Base-by-base conservation (phyloP, 768 basidiomycete species). In the Pleurotus citrinopileatus region DNA sequence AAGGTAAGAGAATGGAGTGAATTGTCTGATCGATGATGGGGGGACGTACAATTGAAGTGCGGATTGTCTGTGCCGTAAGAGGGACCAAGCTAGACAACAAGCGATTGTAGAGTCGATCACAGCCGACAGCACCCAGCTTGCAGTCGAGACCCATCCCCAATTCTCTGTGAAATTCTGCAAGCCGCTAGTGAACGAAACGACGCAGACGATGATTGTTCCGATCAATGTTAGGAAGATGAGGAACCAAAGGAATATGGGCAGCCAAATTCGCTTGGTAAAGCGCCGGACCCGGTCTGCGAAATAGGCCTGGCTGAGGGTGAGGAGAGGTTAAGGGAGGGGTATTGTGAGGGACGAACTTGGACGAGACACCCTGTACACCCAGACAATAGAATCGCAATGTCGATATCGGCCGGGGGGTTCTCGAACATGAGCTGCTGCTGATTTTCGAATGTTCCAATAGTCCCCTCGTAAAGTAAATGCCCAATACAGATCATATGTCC, bases 401-500 rank as follows among this genome's bases (percentile, higher is more conserved):
- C 48, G 2, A 51, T 51, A 22, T 51, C 48, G 19, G 48, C 48
- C 10, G 48, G 48, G 22, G 48, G 48, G n/a, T 37, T 51, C 12
- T 51, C 48, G 23, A 51, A 51, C 48, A 51, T 51, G 10, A 13
- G 22, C 19, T 51, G 29, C 19, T 28, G 48, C 12, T 37, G 13
- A 20, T 58, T 27, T 1, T 63, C 63, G 3, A 64, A 67, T 2
- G 57, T 54, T 3, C 58, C 57, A 23, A 73, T 65, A 1, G 70
- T 72, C 32, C 64, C 60, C 3, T 57, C 59, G 52, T 72, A 71
- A 19, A 71, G 60, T 3, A 65, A 64, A 44, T 63, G 63, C 27
- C 59, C 59, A 7, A 67, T 59, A 1, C 64, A 62, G 3, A 67
- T 53, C 2, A 68, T 68, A 59, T 70, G 68, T 3, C 57, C 63